A percentile compares a stretch with the other conserved stretches of the same genome.
These are phyloP conservation scores for Microsporum ferrugineum DNA, from an alignment of 2,329 filamentous ascomycete species.

Conservation along the genomic window DNA sequence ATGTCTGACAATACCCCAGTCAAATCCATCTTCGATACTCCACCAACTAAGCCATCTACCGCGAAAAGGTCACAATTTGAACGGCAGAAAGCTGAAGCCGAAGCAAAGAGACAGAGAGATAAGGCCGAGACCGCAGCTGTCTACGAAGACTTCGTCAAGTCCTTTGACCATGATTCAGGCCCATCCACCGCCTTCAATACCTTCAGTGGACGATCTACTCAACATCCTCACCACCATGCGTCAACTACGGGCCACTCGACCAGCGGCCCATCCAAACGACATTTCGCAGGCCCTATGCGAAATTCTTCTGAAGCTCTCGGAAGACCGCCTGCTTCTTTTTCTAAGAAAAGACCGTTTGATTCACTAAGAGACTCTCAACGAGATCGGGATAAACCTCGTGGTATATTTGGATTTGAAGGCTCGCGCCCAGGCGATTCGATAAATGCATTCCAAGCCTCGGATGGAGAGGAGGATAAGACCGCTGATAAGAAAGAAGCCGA, in stretches of 20 bases:
- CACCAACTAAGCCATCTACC: background rate
- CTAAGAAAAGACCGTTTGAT: slow-evolving; percentile 36
- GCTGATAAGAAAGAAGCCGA: slow-evolving; percentile 35
- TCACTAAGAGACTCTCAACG: slow-evolving; percentile 26
- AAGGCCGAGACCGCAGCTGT: slow-evolving; percentile 79
- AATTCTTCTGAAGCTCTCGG: slow-evolving; percentile 40
- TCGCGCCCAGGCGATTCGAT: slow-evolving; percentile 23
- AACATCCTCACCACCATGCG: slow-evolving; percentile 18
- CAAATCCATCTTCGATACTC: slow-evolving; percentile 1
- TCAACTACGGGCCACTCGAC: slow-evolving; percentile 25
- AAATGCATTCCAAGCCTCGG: slow-evolving; percentile 32
- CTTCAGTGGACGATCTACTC: slow-evolving; percentile 10
- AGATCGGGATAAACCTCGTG: slow-evolving; percentile 30
- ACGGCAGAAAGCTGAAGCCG: slow-evolving; percentile 75
- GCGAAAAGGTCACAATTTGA: slow-evolving; percentile 76
- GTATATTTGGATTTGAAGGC: slow-evolving; percentile 33
- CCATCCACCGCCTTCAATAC: slow-evolving; percentile 13
- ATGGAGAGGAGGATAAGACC: slow-evolving; percentile 34
- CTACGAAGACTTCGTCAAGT: slow-evolving; percentile 78
- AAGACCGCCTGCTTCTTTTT: slow-evolving; percentile 30
- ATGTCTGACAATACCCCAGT: background rate
- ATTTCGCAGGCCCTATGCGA: slow-evolving; percentile 44
- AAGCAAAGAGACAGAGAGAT: slow-evolving; percentile 75
- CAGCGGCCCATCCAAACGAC: slow-evolving; percentile 42
- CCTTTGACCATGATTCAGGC: slow-evolving; percentile 38